These are phyloP conservation scores for Periconia macrospinosa DNA, from an alignment of 2,329 filamentous ascomycete genomes.

Conservation along the genomic window DNA sequence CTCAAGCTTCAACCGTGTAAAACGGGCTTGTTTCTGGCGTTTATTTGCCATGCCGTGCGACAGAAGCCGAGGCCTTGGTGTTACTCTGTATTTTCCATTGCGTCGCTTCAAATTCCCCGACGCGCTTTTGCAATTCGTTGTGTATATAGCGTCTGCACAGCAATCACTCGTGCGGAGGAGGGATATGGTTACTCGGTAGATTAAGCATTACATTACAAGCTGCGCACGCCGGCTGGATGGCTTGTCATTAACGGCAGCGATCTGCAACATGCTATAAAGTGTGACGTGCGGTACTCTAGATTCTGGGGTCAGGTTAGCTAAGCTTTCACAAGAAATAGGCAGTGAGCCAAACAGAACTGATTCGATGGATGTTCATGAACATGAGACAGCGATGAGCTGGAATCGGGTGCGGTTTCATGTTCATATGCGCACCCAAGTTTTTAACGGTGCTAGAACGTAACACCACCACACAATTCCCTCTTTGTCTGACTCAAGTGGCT, in stretches of 20 bases:
- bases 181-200: neutral
- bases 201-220: neutral
- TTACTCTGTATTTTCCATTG: neutral
- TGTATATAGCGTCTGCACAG: neutral
- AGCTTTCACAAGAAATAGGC: neutral
- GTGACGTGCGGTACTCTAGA: neutral
- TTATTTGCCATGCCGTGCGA: neutral
- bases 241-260: neutral
- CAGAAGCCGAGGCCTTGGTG: neutral
- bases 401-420: neutral
- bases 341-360: neutral
- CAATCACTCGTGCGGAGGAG: neutral
- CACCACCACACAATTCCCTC: too few species aligned
- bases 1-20: neutral
- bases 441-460: too few species aligned
- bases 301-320: neutral
- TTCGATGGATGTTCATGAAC: neutral
- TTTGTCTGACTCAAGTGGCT: too few species aligned
- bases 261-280: neutral
- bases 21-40: neutral
- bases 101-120: neutral
- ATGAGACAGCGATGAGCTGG: neutral
- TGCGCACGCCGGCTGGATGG: neutral
- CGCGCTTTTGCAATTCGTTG: neutral
- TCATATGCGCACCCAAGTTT: neutral